Evolutionary conservation across 352 stramenopile species (phyloP), one percentile per base, ranked within the genome.

Genomic region (Phytophthora nicotianae): DNA sequence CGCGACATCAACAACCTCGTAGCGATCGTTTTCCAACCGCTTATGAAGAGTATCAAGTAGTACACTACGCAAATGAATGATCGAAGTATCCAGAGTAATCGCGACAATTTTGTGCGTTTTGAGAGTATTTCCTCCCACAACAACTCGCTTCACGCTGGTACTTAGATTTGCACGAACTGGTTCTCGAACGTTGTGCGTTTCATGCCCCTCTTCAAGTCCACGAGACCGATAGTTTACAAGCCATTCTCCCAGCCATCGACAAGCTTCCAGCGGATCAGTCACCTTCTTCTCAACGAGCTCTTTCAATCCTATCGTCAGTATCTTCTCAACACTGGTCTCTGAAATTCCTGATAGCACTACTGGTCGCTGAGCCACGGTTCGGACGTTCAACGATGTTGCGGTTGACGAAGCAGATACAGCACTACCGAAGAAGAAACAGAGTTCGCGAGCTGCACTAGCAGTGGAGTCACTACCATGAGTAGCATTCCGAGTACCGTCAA

Each of bases 381-480:
- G 42, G 47, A 20, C 32, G 4, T 35, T 60, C 32, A 64, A 5
- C 1, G 43, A 5, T 5, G n/a, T 14, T 27, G 8, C 1, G 19
- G 33, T 32, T 33, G 58, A 58, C 17, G 62, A 70, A 17, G 56
- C 38, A 26, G 62, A 55, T 11, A 71, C 2, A 17, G 65, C 35
- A 23, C 23, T 64, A 38, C 81, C 76, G 50, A 97, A 97, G 59
- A 92, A 93, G 41, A 97, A 93, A 7, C 55, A 57, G 32, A 94
- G 53, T 54, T 97, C 89, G 5, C 88, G 77, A 3, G 59, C 55
- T 9, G 90, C 88, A 42, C 74, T 90, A 6, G 35, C 45, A 16
- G 43, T 59, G 4, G 77, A 77, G 52, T 96, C 88, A 49, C 79
- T 93, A 20, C 88, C 90, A 47, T 96, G 90, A 1, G 87, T 93